These are phyloP conservation scores for Corymbia citriodora DNA, from an alignment of 441 rosid species.

Conservation along the genomic window DNA sequence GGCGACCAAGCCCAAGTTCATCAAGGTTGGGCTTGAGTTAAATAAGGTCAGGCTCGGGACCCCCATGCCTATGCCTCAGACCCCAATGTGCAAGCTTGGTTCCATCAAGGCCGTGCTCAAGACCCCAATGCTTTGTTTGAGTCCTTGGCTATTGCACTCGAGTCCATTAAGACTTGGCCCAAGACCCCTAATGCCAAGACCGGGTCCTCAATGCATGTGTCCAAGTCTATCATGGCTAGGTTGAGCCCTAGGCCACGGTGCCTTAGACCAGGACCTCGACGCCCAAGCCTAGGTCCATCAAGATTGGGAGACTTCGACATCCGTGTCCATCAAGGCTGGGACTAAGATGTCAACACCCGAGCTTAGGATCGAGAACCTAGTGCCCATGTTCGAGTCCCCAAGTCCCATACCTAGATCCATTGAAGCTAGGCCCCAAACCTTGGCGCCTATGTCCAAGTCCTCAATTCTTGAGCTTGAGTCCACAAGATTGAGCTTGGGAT, in stretches of 20 bases:
- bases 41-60: not conserved
- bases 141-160: not conserved
- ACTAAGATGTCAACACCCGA: not conserved
- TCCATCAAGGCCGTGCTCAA: not conserved
- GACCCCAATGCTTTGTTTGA: not conserved
- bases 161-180: not conserved
- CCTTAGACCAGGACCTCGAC: accelerated
- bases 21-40: not conserved
- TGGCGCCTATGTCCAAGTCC: not conserved
- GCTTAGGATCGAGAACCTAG: not conserved
- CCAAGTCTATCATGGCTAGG: not conserved
- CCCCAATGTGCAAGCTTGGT: not conserved
- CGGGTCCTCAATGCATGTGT: not conserved
- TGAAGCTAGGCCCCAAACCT: not conserved
- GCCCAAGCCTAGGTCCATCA: not conserved
- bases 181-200: not conserved
- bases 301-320: accelerated
- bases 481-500: not conserved
- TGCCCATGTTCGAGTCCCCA: accelerated
- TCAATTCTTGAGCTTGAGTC: accelerated
- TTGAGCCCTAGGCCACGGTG: not conserved
- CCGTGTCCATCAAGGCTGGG: accelerated
- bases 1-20: not conserved
- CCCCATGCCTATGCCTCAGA: not conserved
- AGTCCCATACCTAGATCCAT: not conserved